These are phyloP conservation scores for Yarrowia divulgata DNA, from an alignment of 805 yeast species.

Conservation along the genomic window DNA sequence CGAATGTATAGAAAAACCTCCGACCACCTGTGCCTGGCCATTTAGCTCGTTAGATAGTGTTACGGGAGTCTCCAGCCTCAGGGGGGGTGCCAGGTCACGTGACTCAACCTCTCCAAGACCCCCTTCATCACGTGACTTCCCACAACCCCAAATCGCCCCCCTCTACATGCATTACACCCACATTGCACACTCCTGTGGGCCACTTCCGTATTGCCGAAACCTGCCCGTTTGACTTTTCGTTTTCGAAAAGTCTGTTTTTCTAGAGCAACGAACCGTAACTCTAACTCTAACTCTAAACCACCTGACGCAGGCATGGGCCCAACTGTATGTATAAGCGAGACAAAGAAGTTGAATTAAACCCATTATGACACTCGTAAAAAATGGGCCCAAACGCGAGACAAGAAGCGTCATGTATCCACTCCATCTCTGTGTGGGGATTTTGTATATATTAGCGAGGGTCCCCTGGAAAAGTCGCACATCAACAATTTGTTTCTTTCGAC, in stretches of 20 bases:
- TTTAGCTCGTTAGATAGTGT: neutral
- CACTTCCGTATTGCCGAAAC: constrained; percentile 14
- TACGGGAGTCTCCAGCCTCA: too few relatives aligned
- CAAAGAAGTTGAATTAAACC: constrained; percentile 24
- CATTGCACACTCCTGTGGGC: neutral
- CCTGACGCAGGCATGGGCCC: constrained; percentile 29
- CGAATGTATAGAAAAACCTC: constrained; percentile 37
- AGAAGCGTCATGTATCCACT: constrained; percentile 34
- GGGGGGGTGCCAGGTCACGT: too few relatives aligned
- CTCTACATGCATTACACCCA: too few relatives aligned
- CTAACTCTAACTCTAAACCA: neutral
- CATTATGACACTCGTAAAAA: constrained; percentile 3
- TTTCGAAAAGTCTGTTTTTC: neutral
- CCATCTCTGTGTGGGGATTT: constrained; percentile 7
- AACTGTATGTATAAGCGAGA: constrained; percentile 33
- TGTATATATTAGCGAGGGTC: neutral
- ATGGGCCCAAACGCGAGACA: constrained; percentile 27
- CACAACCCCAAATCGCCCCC: too few relatives aligned
- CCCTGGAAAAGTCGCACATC: too few relatives aligned
- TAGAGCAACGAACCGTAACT: constrained; percentile 19
- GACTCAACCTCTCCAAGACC: too few relatives aligned
- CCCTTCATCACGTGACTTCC: constrained; percentile 8
- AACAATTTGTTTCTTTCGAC: too few relatives aligned
- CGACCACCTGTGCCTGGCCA: neutral
- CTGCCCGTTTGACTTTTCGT: neutral